phyloP scores from a whole-genome alignment of 2,329 filamentous ascomycete species.

The Aspergillus oerlinghausenensis region DNA sequence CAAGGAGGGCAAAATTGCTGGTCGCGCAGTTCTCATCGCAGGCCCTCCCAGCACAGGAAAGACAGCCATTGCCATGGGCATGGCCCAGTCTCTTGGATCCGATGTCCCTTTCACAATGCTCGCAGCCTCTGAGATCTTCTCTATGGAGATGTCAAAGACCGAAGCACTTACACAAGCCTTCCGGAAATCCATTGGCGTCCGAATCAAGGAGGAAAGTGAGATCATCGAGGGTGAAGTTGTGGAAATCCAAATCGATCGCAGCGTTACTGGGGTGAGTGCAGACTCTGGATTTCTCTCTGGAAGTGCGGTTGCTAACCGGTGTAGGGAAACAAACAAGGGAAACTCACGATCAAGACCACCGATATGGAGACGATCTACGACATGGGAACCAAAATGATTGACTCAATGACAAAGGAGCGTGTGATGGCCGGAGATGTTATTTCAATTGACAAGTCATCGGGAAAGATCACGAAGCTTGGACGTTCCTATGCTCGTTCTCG shows the following conservation, averaged over 20 bases:
- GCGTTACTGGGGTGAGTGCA: conserved; percentile 72
- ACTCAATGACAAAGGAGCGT: conserved; percentile 98
- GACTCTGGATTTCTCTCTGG: not conserved
- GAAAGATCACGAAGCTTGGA: conserved; percentile 95
- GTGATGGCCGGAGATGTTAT: conserved; percentile 98
- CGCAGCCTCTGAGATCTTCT: conserved; percentile 95
- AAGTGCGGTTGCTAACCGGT: conserved; percentile 10
- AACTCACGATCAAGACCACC: conserved; percentile 98
- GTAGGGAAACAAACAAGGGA: conserved; percentile 90
- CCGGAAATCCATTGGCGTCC: conserved; percentile 93
- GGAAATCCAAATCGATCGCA: conserved; percentile 96
- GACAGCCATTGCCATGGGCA: conserved; percentile 97
- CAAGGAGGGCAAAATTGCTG: conserved; percentile 97
- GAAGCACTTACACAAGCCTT: conserved; percentile 98
- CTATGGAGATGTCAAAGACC: conserved; percentile 98
- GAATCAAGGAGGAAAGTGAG: conserved; percentile 98
- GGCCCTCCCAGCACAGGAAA: conserved; percentile 96
- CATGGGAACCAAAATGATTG: conserved; percentile 99
- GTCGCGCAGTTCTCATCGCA: conserved; percentile 87
- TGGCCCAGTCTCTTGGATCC: conserved; percentile 90
- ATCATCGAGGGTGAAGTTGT: conserved; percentile 99
- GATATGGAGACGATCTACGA: conserved; percentile 99
- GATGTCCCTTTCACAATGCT: conserved; percentile 97
- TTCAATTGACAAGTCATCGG: conserved; percentile 96
- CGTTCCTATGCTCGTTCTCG: conserved; percentile 90